A percentile compares a stretch with the other conserved stretches of the same genome.
These are phyloP conservation scores for Teratosphaeriaceae sp. DNA, from an alignment of 2,329 filamentous ascomycete species.

Conservation along the genomic window DNA sequence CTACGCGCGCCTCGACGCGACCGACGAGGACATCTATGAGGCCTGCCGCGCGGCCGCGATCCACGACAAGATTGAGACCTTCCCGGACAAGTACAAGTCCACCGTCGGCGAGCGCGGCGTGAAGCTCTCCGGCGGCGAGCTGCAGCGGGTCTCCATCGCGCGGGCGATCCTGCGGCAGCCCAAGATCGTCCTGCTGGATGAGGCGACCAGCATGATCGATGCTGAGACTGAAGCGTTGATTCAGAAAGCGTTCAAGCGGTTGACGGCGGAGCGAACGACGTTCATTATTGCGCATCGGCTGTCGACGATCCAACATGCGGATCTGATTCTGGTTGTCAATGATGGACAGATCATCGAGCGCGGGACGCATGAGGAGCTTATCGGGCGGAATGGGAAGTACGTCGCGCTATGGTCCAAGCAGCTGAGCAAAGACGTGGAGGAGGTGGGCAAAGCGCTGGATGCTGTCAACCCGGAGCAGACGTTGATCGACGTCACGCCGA, in stretches of 20 bases:
- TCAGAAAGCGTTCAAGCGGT: conserved; percentile 51
- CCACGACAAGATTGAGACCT: conserved; percentile 56
- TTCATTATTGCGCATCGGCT: conserved; percentile 74
- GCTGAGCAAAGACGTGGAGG: conserved; percentile 20
- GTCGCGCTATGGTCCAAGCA: conserved; percentile 29
- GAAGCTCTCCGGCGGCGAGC: conserved; percentile 75
- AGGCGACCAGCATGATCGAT: conserved; percentile 65
- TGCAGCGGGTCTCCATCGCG: conserved; percentile 74
- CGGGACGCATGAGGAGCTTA: conserved; percentile 67
- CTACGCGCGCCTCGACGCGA: conserved; percentile 56
- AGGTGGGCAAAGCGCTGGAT: conserved; percentile 25
- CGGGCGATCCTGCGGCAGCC: conserved; percentile 63
- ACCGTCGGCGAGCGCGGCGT: conserved; percentile 70
- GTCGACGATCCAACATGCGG: conserved; percentile 69
- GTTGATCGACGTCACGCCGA: background rate
- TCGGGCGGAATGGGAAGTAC: conserved; percentile 37
- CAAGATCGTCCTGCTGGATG: conserved; percentile 63
- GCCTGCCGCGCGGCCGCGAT: conserved; percentile 57
- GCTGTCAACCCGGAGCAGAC: background rate
- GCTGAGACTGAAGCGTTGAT: conserved; percentile 49
- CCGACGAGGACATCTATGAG: conserved; percentile 52
- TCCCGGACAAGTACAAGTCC: conserved; percentile 64
- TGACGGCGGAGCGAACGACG: conserved; percentile 59
- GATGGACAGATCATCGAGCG: conserved; percentile 65
- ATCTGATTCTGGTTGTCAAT: conserved; percentile 70